phyloP scores from a whole-genome alignment of 371 early-diverging fungal genomes.

The Mortierella sp. region DNA sequence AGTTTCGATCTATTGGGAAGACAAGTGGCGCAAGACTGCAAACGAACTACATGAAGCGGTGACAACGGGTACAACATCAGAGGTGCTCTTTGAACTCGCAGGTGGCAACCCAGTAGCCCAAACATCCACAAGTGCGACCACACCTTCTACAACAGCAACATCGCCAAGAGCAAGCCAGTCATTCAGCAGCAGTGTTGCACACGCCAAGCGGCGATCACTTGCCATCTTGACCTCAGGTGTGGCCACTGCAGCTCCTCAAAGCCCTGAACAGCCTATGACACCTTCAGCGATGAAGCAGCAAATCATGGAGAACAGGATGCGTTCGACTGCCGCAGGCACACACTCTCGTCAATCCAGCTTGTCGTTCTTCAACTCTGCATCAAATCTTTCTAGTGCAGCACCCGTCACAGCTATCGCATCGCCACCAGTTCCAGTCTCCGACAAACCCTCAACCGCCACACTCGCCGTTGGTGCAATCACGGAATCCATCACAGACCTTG shows the following conservation, averaged over 20 bases:
- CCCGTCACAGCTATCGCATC: conserved; percentile 26
- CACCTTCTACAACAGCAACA: not conserved
- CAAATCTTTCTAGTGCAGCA: conserved; percentile 1
- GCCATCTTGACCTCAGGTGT: conserved; percentile 16
- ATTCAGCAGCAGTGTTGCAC: conserved; percentile 5
- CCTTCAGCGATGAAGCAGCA: conserved; percentile 51
- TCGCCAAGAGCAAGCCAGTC: conserved; percentile 32
- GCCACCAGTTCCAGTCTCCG: conserved; percentile 9
- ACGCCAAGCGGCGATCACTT: conserved; percentile 31
- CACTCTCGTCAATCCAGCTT: conserved; percentile 12
- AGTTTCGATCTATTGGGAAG: conserved; percentile 51
- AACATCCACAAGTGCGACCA: not conserved
- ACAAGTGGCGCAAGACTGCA: conserved; percentile 54
- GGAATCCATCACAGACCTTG: conserved; percentile 39
- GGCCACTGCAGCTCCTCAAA: not conserved
- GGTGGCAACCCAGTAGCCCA: conserved; percentile 4
- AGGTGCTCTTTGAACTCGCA: conserved; percentile 40
- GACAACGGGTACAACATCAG: conserved; percentile 38
- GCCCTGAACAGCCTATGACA: conserved; percentile 38
- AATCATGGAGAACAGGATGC: conserved; percentile 37
- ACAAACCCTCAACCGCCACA: conserved; percentile 26
- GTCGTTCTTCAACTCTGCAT: conserved; percentile 6
- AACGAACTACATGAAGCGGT: conserved; percentile 54
- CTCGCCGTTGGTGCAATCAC: conserved; percentile 37
- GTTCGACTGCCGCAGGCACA: conserved; percentile 6